These are phyloP conservation scores for Chaetomium sp. DNA, from an alignment of 2,329 filamentous ascomycete genomes.

Conservation along the genomic window DNA sequence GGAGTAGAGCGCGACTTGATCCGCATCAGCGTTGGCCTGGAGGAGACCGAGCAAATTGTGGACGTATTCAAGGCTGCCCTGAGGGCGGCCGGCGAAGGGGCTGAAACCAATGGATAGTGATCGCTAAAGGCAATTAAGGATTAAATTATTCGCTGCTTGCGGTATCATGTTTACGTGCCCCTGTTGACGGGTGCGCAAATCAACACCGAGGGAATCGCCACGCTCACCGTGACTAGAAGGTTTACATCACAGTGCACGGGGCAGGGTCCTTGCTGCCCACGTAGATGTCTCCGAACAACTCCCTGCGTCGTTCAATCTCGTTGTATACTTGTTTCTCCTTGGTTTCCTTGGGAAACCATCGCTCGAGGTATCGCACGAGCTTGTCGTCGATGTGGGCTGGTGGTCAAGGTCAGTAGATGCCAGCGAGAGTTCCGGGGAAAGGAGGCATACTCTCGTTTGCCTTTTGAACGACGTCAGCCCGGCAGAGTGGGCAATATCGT, in stretches of 20 bases:
- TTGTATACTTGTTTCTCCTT: conserved; percentile 67
- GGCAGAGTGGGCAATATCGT: conserved; percentile 73
- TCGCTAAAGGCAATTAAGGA: conserved; percentile 7
- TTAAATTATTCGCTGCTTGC: conserved; percentile 8
- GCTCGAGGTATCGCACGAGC: conserved; percentile 68
- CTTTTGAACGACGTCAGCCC: conserved; percentile 68
- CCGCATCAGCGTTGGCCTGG: conserved; percentile 85
- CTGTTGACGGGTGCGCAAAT: not conserved
- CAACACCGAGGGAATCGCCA: not conserved
- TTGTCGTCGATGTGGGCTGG: conserved; percentile 69
- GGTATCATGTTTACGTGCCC: not conserved
- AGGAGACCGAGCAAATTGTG: conserved; percentile 70
- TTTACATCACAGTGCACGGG: conserved; percentile 63
- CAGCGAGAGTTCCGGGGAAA: no score
- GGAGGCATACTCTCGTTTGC: conserved; percentile 62
- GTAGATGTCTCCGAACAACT: conserved; percentile 70
- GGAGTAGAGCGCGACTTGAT: conserved; percentile 81
- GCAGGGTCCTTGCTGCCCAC: conserved; percentile 45
- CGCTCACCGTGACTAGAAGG: not conserved
- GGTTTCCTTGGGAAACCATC: conserved; percentile 73
- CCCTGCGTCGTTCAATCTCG: conserved; percentile 72
- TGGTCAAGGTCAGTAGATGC: conserved; percentile 10
- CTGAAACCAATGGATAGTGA: not conserved
- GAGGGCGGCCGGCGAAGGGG: conserved; percentile 51
- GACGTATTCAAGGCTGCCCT: conserved; percentile 70